Percentiles rank a stretch among this genome's conserved stretches.
phyloP scores from a whole-genome alignment of 2,329 filamentous ascomycete genomes.

The Colletotrichum karsti region DNA sequence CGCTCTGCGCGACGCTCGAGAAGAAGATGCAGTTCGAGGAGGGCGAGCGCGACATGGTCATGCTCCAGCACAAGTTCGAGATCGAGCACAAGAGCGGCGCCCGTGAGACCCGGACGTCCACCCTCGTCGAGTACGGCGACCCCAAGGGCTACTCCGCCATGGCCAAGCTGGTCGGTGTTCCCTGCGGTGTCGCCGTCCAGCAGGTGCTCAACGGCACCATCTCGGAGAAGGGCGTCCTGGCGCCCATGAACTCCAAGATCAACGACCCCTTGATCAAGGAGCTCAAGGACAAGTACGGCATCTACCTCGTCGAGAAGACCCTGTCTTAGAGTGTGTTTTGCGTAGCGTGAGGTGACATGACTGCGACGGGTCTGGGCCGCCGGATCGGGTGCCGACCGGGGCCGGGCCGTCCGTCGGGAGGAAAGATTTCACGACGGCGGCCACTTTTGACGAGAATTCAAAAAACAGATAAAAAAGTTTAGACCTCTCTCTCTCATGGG shows the following conservation, averaged over 20 bases:
- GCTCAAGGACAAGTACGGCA: constrained; percentile 80
- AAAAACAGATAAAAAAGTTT: constrained; percentile 9
- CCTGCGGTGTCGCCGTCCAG: constrained; percentile 69
- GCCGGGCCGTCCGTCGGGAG: background rate
- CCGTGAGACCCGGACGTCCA: constrained; percentile 81
- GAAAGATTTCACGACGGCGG: background rate
- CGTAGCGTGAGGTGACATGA: background rate
- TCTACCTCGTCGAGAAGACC: constrained; percentile 76
- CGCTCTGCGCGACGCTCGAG: constrained; percentile 88
- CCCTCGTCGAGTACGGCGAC: constrained; percentile 83
- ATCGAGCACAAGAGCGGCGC: constrained; percentile 84
- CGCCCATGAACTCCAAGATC: constrained; percentile 78
- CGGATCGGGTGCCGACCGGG: background rate
- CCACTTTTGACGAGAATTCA: background rate
- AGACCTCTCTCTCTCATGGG: background rate
- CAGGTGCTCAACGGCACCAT: constrained; percentile 81
- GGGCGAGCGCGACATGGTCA: constrained; percentile 85
- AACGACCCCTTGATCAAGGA: constrained; percentile 79
- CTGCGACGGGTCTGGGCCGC: background rate
- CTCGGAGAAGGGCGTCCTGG: constrained; percentile 76
- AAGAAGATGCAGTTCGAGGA: constrained; percentile 90
- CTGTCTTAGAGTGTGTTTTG: constrained; percentile 42
- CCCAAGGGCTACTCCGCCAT: constrained; percentile 83
- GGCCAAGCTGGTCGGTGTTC: constrained; percentile 83
- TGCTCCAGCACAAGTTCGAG: constrained; percentile 83